A percentile compares a stretch with the other conserved stretches of the same genome.
Evolutionary conservation across 2,329 filamentous ascomycete genomes (phyloP).

Genomic region (Ophiostoma himal-ulmi): DNA sequence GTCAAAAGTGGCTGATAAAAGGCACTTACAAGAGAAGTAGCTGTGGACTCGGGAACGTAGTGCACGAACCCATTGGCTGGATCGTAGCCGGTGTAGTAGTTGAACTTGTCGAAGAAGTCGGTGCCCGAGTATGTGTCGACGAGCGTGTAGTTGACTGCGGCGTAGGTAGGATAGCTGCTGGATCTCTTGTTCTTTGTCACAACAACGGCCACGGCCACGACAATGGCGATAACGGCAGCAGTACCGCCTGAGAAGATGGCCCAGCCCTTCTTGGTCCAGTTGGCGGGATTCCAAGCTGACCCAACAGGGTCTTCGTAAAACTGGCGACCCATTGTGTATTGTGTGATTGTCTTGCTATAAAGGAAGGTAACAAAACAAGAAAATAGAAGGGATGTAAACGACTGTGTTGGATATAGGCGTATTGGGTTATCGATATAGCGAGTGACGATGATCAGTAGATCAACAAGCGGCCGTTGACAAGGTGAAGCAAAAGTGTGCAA

Average conservation of each 20-base stretch:
- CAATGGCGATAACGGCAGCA: conserved; percentile 41
- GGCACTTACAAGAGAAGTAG: conserved; percentile 38
- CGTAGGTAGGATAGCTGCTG: conserved; percentile 46
- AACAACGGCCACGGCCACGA: conserved; percentile 43
- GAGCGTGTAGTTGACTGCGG: conserved; percentile 42
- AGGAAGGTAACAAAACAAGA: background rate
- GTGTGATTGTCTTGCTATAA: background rate
- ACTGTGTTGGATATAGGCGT: background rate
- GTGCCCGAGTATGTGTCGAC: conserved; percentile 46
- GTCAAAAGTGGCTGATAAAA: too few species aligned
- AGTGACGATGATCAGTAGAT: background rate
- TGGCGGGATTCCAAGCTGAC: conserved; percentile 38
- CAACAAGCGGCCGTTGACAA: background rate
- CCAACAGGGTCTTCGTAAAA: background rate
- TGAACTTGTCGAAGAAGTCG: conserved; percentile 50
- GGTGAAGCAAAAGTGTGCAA: conserved; percentile 7
- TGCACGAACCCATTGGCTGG: conserved; percentile 49
- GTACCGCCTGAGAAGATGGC: conserved; percentile 37
- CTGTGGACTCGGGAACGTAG: conserved; percentile 44
- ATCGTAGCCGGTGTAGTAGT: conserved; percentile 48
- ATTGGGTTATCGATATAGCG: background rate
- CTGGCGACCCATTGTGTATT: background rate
- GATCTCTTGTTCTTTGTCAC: conserved; percentile 34
- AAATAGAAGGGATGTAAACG: background rate
- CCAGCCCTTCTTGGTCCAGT: conserved; percentile 51